A percentile compares a stretch with the other conserved stretches of the same genome.
These are phyloP conservation scores for Fusarium equiseti DNA, from an alignment of 2,329 filamentous ascomycete genomes.

Conservation along the genomic window DNA sequence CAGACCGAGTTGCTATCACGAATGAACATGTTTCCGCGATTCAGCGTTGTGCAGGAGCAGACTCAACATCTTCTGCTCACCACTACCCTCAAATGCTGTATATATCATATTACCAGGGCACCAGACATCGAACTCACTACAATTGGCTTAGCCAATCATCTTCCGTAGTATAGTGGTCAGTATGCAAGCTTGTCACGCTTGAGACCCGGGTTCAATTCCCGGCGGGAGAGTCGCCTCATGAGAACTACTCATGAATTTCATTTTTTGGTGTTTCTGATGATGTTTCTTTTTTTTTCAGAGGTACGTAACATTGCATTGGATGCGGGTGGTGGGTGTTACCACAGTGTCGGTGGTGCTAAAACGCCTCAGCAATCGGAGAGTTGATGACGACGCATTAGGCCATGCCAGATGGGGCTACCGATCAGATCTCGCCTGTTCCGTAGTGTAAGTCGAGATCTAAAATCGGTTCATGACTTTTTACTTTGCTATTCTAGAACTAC, in stretches of 20 bases:
- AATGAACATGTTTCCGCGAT: not conserved
- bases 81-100: not conserved
- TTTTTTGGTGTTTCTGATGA: slow-evolving; percentile 30
- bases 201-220: slow-evolving; percentile 50
- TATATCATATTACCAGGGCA: not conserved
- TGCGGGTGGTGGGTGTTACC: not conserved
- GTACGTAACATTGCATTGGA: not conserved
- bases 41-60: not conserved
- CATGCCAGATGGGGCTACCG: slow-evolving; percentile 22
- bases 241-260: slow-evolving; percentile 6
- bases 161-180: slow-evolving; percentile 54
- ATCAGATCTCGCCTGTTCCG: slow-evolving; percentile 3
- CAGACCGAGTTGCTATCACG: not conserved
- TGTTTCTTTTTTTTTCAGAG: not conserved
- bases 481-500: not conserved
- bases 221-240: slow-evolving; percentile 46
- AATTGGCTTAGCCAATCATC: slow-evolving; percentile 25
- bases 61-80: not conserved
- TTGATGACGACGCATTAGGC: slow-evolving; percentile 27
- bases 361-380: slow-evolving; percentile 2
- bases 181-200: slow-evolving; percentile 50
- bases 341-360: slow-evolving; percentile 4
- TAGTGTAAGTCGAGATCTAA: slow-evolving; percentile 6
- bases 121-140: not conserved
- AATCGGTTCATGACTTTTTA: slow-evolving; percentile 4